Conservation (phyloP, 75 land plant species). For the Picea sitchensis region DNA sequence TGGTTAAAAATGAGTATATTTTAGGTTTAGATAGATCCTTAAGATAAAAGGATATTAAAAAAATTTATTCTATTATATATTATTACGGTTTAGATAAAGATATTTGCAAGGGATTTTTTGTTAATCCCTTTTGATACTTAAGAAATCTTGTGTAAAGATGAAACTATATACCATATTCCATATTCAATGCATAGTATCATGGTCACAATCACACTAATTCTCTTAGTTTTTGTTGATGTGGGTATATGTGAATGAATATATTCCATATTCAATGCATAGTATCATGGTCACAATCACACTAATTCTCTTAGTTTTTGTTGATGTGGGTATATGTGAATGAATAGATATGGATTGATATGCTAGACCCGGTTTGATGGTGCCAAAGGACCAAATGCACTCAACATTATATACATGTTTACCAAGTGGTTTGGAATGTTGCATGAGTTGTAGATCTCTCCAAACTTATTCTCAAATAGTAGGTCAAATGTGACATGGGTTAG, state of each 20-base stretch:
- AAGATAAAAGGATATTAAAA: not conserved
- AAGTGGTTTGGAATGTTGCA: conserved; percentile 74
- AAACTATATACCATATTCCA: too few relatives aligned
- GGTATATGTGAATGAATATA: conserved; percentile 18
- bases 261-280: not conserved
- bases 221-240: not conserved
- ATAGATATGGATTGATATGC: conserved; percentile 78
- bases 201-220: not conserved
- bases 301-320: not conserved
- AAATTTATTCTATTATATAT: too few relatives aligned
- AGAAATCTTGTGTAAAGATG: too few relatives aligned
- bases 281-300: not conserved
- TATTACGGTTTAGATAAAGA: too few relatives aligned
- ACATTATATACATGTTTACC: conserved; percentile 72
- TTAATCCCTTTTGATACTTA: too few relatives aligned
- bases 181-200: not conserved
- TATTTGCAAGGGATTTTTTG: too few relatives aligned
- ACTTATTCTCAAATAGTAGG: conserved; percentile 90
- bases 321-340: conserved; percentile 3
- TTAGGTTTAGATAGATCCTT: not conserved
- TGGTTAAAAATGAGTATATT: not conserved
- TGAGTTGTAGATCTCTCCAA: conserved; percentile 69
- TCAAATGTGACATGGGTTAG: conserved; percentile 92
- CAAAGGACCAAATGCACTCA: conserved; percentile 65
- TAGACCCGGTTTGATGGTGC: conserved; percentile 95